These are phyloP conservation scores for Obelidium mucronatum DNA, from an alignment of 192 early-diverging fungal genomes.

Conservation along the genomic window DNA sequence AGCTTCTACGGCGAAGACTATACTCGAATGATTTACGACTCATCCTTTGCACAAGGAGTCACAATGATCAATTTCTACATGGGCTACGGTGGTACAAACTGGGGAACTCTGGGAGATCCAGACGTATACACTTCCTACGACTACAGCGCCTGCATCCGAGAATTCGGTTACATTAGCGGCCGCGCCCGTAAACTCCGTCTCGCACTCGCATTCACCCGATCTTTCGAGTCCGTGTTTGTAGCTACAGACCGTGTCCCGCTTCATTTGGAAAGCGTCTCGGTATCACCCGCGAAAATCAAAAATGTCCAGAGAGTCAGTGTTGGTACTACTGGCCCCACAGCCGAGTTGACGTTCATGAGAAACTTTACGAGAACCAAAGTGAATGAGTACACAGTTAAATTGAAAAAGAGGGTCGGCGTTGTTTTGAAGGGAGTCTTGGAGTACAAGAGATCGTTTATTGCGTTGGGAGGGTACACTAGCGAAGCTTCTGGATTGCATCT, in stretches of 20 bases:
- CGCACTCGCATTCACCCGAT: constrained; percentile 63
- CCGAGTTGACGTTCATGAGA: constrained; percentile 59
- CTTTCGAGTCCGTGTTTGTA: constrained; percentile 61
- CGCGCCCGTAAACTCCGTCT: constrained; percentile 67
- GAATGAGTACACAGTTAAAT: constrained; percentile 49
- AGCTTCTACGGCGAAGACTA: constrained; percentile 74
- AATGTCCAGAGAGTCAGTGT: constrained; percentile 19
- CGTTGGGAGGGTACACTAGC: constrained; percentile 64
- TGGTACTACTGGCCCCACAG: not conserved
- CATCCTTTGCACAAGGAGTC: constrained; percentile 68
- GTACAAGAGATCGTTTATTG: constrained; percentile 72
- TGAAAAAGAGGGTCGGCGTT: constrained; percentile 24
- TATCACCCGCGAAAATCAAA: not conserved
- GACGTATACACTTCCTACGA: constrained; percentile 83
- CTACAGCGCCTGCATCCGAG: constrained; percentile 78
- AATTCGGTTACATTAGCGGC: constrained; percentile 70
- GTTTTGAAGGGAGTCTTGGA: constrained; percentile 52
- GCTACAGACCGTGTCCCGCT: constrained; percentile 15
- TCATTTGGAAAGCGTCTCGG: not conserved
- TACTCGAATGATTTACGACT: constrained; percentile 68
- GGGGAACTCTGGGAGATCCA: constrained; percentile 73
- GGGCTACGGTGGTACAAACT: constrained; percentile 82
- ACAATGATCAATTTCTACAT: constrained; percentile 75
- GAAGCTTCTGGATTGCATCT: constrained; percentile 57
- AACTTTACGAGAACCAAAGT: constrained; percentile 64